Evolutionary conservation across 2,329 filamentous ascomycete genomes (phyloP), one percentile per base, ranked within the genome.

Genomic region (Aspergillus costaricaensis): DNA sequence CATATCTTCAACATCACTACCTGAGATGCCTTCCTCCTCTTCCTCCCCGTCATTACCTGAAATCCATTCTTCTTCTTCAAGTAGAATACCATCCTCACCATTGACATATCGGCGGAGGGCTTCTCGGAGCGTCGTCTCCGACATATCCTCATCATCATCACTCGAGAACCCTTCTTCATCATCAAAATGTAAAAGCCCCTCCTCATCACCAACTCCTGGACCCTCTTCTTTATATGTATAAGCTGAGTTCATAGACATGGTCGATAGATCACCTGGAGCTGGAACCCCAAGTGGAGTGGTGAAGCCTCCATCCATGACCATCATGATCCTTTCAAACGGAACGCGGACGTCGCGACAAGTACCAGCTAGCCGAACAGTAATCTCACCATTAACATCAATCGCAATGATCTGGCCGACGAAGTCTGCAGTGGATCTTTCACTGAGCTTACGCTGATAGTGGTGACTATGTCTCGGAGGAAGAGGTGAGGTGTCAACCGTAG

Each of bases 401-500:
- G 84, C 81, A 19, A 86, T 76, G 2, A 88, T 79, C 67, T 86
- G 83, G 17, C 85, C 85, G 57, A 86, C 76, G 81, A 85, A 87
- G 39, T 82, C 77, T 6, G 74, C 48, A 8, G 53, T 55, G 3
- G 23, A 44, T 15, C 54, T 63, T 25, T 38, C 38, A 32, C 41
- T 48, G 52, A 43, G 52, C 23, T 63, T 62, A 39, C 65, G 52
- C 7, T 64, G 61, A n/a, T 36, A 36, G 32, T 66, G 65, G n/a
- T 67, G 25, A 36, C 62, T 64, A 23, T 64, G 65, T 8, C 64
- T 60, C 9, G 63, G 54, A 32, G 63, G 68, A 5, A 66, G 21
- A 43, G 62, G 59, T 9, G 67, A 55, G 0, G 43, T 32, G 48
- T 69, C 63, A 25, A 70, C 57, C 4, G 57, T 44, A 21, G 60